Evolutionary conservation across 257 asterid genomes (phyloP).

Genomic region (Echium plantagineum): DNA sequence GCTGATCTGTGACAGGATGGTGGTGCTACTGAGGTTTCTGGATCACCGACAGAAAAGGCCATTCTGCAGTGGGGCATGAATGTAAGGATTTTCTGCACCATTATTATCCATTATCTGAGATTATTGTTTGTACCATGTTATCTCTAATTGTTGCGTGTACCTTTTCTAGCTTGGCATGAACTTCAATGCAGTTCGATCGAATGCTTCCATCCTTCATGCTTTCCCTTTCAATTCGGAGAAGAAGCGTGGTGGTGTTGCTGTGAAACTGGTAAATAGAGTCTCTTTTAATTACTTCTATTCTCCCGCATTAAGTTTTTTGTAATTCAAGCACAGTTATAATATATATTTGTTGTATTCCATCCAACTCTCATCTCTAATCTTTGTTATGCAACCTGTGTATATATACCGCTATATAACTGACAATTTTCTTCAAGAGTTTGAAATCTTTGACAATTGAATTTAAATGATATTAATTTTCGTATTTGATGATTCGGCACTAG

Average conservation of each 20-base stretch:
- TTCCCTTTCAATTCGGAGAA: constrained; percentile 97
- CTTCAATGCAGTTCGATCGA: constrained; percentile 47
- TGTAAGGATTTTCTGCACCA: constrained; percentile 24
- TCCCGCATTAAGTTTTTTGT: no score
- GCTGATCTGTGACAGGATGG: constrained; percentile 45
- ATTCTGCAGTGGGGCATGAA: constrained; percentile 87
- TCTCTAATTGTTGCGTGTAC: constrained; percentile 3
- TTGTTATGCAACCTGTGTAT: no score
- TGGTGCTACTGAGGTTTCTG: constrained; percentile 66
- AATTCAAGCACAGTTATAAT: no score
- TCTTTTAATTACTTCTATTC: not conserved
- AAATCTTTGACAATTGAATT: no score
- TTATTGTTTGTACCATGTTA: constrained; percentile 2
- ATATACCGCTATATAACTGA: no score
- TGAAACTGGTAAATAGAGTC: constrained; percentile 46
- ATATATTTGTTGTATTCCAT: no score
- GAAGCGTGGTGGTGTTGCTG: constrained; percentile 91
- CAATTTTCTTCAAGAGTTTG: no score
- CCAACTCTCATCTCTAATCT: no score
- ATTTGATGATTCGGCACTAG: no score
- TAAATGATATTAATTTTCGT: no score
- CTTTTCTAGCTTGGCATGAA: constrained; percentile 77
- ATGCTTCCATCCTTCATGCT: constrained; percentile 64
- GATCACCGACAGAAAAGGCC: constrained; percentile 97
- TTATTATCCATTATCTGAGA: constrained; percentile 1